Conservation (phyloP, 2,329 filamentous ascomycete species). For the Hypoxylon sp. region DNA sequence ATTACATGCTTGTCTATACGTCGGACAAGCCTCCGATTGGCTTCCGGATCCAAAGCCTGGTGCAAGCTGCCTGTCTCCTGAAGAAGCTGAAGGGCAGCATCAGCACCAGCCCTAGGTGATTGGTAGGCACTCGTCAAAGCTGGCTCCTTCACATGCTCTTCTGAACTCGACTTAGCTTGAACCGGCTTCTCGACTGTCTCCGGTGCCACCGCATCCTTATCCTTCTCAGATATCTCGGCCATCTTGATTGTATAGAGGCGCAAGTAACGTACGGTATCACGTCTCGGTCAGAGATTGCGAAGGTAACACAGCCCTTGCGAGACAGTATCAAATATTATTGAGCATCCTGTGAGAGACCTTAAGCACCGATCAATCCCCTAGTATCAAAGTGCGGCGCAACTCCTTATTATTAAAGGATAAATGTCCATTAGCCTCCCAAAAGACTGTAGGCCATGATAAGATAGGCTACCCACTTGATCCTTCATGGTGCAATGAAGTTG, state of each 20-base stretch:
- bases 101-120: constrained; percentile 26
- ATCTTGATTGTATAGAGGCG: constrained; percentile 10
- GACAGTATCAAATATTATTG: not conserved
- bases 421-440: constrained; percentile 1
- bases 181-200: constrained; percentile 11
- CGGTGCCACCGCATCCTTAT: constrained; percentile 2
- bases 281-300: not conserved
- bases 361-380: not conserved
- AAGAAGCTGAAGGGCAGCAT: constrained; percentile 44
- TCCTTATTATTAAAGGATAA: not conserved
- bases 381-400: not conserved
- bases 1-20: constrained; percentile 45
- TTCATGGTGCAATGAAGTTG: constrained; percentile 32
- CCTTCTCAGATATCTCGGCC: constrained; percentile 28
- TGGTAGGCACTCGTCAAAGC: constrained; percentile 1
- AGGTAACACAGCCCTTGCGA: not conserved
- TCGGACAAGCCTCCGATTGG: constrained; percentile 38
- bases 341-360: not conserved
- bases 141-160: constrained; percentile 18
- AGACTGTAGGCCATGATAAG: constrained; percentile 11
- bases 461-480: constrained; percentile 21
- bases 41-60: constrained; percentile 35
- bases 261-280: not conserved
- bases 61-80: constrained; percentile 40
- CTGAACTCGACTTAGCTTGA: constrained; percentile 12